These are phyloP conservation scores for Vigna unguiculata DNA, from an alignment of 306 rosid genomes.

Conservation along the genomic window DNA sequence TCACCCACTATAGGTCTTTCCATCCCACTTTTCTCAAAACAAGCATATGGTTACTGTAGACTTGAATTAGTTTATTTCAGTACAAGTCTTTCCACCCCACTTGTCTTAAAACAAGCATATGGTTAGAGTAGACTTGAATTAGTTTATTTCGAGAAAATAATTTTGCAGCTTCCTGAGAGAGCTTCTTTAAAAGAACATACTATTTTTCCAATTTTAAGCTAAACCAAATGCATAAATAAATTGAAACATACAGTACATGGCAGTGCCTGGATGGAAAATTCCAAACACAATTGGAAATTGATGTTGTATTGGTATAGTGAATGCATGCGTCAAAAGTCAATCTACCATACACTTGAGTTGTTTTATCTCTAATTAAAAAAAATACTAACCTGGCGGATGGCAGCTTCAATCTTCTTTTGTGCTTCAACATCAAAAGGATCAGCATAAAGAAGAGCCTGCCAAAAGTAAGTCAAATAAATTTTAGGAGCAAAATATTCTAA, in stretches of 20 bases:
- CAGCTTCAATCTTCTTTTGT: conserved; percentile 97
- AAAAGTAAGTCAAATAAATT: conserved; percentile 30
- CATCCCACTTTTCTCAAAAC: not conserved
- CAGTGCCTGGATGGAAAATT: not conserved
- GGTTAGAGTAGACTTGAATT: not conserved
- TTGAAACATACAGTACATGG: not conserved
- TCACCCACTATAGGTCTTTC: not conserved
- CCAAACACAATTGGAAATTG: not conserved
- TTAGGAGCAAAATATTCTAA: conserved; percentile 7
- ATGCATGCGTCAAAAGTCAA: not conserved
- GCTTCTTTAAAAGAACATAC: not conserved
- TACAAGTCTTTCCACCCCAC: not conserved
- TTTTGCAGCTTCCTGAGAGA: not conserved
- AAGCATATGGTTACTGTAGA: not conserved
- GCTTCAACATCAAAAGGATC: conserved; percentile 99
- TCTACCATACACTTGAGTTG: not conserved
- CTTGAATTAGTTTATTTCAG: not conserved
- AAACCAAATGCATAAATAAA: not conserved
- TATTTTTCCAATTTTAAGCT: not conserved
- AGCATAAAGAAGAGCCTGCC: conserved; percentile 90
- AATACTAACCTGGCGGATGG: conserved; percentile 81
- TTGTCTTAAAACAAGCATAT: not conserved
- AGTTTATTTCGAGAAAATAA: not conserved
- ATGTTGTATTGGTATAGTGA: not conserved
- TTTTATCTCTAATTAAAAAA: conserved; percentile 3